Evolutionary conservation across 164 flowering plant genomes (phyloP), one percentile per base, ranked within the genome.

Genomic region (Vitis cinerea): DNA sequence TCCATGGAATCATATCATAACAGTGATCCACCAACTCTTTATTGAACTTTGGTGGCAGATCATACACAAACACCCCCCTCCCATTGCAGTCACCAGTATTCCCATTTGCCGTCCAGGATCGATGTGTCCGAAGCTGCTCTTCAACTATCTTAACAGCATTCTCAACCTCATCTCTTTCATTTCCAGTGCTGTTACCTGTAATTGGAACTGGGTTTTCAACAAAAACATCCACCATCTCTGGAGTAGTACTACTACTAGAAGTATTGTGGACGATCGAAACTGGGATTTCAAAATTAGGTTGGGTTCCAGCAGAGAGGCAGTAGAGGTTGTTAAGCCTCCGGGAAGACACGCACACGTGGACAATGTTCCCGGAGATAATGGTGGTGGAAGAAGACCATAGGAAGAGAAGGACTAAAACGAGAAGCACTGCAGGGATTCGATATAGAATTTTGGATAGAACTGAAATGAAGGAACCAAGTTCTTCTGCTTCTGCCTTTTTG

Each of bases 11-110:
- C 87, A 91, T 82, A 14, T 83, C 85, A 10, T 29, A 52, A 59
- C 98, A 93, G 52, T 81, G 86, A 10, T 61, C 75, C 11, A 86
- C 13, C 79, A 91, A 16, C 49, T 89, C 93, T 55, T 80, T 79
- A 69, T 93, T 93, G 85, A 90, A 93, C 65, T 86, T 91, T 6
- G 88, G 16, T 0, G 97, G 97, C 71, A 93, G 56, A 59, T 91
- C 90, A 30, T 93, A 88, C 16, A 93, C 93, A 62, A 74, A 93
- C 0, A 89, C 72, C 9, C 93, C 90, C 67, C 80, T 75, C 14
- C 89, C 90, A 0, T 80, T 74, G 23, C 98, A 91, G 1, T 64
- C 16, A 0, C 11, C 14, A 8, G 49, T 12, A 4, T 63, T 59
- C 16, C 67, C 58, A 4, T 63, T 16, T 9, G 79, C 65, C 1